These are phyloP conservation scores for Geotrichum australiense DNA, from an alignment of 1,139 yeast genomes.

Conservation along the genomic window DNA sequence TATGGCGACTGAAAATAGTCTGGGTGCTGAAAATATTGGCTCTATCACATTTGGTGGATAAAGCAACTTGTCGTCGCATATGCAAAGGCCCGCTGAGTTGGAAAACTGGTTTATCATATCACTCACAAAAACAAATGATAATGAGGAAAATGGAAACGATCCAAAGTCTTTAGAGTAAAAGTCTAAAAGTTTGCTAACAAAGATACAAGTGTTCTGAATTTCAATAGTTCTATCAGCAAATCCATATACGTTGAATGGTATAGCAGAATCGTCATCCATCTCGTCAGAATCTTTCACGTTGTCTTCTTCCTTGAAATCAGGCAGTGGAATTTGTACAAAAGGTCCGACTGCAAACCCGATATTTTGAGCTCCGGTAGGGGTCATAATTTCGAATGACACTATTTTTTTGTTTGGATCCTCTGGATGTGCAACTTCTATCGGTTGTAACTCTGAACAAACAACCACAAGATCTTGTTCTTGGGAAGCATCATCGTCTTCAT, in stretches of 20 bases:
- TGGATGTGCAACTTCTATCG: slow-evolving; percentile 43
- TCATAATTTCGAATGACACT: slow-evolving; percentile 71
- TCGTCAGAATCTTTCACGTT: slow-evolving; percentile 37
- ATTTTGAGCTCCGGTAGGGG: slow-evolving; percentile 90
- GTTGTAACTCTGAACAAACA: slow-evolving; percentile 66
- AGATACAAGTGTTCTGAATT: slow-evolving; percentile 69
- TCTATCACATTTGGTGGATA: slow-evolving; percentile 76
- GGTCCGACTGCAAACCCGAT: slow-evolving; percentile 96
- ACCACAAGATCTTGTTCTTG: slow-evolving; percentile 58
- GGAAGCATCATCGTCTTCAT: slow-evolving; percentile 33
- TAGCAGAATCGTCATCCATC: slow-evolving; percentile 32
- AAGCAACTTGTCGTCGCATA: slow-evolving; percentile 57
- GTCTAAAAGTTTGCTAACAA: slow-evolving; percentile 72
- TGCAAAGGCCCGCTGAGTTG: slow-evolving; percentile 69
- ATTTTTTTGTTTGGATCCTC: slow-evolving; percentile 65
- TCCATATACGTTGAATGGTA: slow-evolving; percentile 49
- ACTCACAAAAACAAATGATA: slow-evolving; percentile 66
- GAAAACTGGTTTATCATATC: slow-evolving; percentile 46
- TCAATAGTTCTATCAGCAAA: slow-evolving; percentile 50
- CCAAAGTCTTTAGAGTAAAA: slow-evolving; percentile 85
- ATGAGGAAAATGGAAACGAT: slow-evolving; percentile 83
- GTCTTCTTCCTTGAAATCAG: slow-evolving; percentile 35
- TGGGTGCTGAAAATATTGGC: slow-evolving; percentile 67
- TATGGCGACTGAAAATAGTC: slow-evolving; percentile 57
- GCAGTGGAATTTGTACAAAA: slow-evolving; percentile 53